phyloP scores from a whole-genome alignment of 2,329 filamentous ascomycete genomes.

The Ophiosphaerella herpotricha region DNA sequence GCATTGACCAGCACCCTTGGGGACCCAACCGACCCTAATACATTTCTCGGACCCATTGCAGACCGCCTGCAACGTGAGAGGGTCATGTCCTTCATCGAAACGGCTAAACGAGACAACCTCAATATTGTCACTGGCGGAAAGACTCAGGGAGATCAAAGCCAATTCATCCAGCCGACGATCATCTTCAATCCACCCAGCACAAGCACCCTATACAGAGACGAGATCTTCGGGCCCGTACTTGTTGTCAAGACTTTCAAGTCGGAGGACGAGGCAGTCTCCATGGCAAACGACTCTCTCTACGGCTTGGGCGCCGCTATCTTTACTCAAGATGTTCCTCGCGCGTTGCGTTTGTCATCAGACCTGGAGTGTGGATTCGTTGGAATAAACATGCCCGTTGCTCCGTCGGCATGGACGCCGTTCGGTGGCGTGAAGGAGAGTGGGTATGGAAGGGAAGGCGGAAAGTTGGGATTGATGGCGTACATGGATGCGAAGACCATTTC shows the following conservation, averaged over 20 bases:
- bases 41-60: not conserved
- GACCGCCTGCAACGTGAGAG: not conserved
- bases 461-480: slow-evolving; percentile 14
- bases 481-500: slow-evolving; percentile 20
- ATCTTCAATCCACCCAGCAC: slow-evolving; percentile 23
- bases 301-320: slow-evolving; percentile 1
- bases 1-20: not conserved
- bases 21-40: not conserved
- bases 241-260: slow-evolving; percentile 23
- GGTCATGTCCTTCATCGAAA: not conserved
- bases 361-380: slow-evolving; percentile 20
- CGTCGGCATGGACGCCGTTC: slow-evolving; percentile 15
- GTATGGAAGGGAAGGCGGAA: slow-evolving; percentile 18
- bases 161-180: slow-evolving; percentile 23
- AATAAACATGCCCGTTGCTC: slow-evolving; percentile 12
- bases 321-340: slow-evolving; percentile 2
- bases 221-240: slow-evolving; percentile 31
- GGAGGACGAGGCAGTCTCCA: slow-evolving; percentile 7
- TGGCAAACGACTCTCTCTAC: slow-evolving; percentile 4
- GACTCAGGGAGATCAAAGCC: not conserved
- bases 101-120: not conserved
- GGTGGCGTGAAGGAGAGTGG: slow-evolving; percentile 25
- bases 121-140: not conserved
- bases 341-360: not conserved
- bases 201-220: slow-evolving; percentile 10